phyloP scores from a whole-genome alignment of 78 protist species.

The Reticulomyxa filosa region DNA sequence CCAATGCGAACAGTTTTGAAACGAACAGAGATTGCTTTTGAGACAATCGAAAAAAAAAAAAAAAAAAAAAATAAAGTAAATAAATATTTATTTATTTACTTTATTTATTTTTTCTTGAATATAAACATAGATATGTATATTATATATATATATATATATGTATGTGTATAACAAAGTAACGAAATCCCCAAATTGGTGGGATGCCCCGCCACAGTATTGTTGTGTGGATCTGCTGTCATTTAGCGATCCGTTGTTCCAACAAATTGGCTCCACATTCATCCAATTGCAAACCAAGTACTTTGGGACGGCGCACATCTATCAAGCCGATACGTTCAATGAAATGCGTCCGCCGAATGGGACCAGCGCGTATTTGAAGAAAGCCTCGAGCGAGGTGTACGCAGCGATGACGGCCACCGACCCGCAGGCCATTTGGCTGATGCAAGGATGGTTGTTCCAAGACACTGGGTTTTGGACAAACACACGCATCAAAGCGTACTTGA shows the following conservation, averaged over 20 bases:
- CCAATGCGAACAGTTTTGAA: neutral
- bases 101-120: neutral
- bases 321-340: slow-evolving; percentile 56
- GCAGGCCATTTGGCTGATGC: slow-evolving; percentile 53
- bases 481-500: slow-evolving; percentile 33
- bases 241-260: slow-evolving; percentile 34
- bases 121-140: neutral
- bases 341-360: slow-evolving; percentile 29
- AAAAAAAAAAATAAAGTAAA: neutral
- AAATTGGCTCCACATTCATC: slow-evolving; percentile 27
- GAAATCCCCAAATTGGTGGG: slow-evolving; percentile 23
- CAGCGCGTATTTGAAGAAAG: slow-evolving; percentile 3
- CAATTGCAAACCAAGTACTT: slow-evolving; percentile 1
- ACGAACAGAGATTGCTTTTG: neutral
- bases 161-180: slow-evolving; percentile 14
- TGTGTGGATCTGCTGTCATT: slow-evolving; percentile 28
- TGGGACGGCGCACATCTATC: slow-evolving; percentile 55
- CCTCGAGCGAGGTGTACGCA: slow-evolving; percentile 9
- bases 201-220: neutral
- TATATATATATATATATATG: neutral
- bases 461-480: slow-evolving; percentile 28
- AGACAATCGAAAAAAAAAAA: neutral
- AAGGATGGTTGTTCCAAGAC: slow-evolving; percentile 44
- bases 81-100: neutral
- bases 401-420: slow-evolving; percentile 37